Conservation (phyloP, 306 rosid species). For the Vigna angularis region DNA sequence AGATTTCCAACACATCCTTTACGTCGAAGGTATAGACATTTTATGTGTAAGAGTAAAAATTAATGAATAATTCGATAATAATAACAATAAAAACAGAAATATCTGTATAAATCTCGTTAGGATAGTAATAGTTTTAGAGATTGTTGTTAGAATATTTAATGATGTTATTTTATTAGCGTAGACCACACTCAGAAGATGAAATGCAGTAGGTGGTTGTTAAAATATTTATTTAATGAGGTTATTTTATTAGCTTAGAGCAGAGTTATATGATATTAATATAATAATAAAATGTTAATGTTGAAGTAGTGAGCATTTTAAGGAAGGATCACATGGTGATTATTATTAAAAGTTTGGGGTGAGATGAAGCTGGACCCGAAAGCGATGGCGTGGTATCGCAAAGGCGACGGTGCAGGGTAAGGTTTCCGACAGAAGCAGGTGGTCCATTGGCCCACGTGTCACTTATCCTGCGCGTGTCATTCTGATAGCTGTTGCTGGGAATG, state of each 20-base stretch:
- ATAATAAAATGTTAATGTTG: not conserved
- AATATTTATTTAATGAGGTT: too few relatives aligned
- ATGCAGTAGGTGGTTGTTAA: too few relatives aligned
- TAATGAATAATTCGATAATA: too few relatives aligned
- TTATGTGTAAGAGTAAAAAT: too few relatives aligned
- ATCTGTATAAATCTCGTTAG: too few relatives aligned
- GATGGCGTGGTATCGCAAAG: conserved; percentile 38
- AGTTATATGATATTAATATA: too few relatives aligned
- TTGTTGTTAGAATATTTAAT: too few relatives aligned
- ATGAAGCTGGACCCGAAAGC: conserved; percentile 36
- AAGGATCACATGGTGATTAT: conserved; percentile 34
- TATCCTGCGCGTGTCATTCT: conserved; percentile 41
- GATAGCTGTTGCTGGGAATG: conserved; percentile 39
- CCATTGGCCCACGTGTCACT: conserved; percentile 67
- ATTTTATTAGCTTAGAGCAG: too few relatives aligned
- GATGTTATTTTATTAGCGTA: too few relatives aligned
- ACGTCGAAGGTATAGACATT: accelerated
- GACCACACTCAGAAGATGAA: too few relatives aligned
- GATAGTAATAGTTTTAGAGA: accelerated
- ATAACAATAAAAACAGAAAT: too few relatives aligned
- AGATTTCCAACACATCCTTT: too few relatives aligned
- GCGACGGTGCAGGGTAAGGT: conserved; percentile 54
- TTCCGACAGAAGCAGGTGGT: conserved; percentile 55
- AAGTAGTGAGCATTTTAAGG: conserved; percentile 38
- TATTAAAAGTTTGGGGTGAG: conserved; percentile 9